These are phyloP conservation scores for Rhodotorula sp. DNA, from an alignment of 1,284 basidiomycete genomes.

Conservation along the genomic window DNA sequence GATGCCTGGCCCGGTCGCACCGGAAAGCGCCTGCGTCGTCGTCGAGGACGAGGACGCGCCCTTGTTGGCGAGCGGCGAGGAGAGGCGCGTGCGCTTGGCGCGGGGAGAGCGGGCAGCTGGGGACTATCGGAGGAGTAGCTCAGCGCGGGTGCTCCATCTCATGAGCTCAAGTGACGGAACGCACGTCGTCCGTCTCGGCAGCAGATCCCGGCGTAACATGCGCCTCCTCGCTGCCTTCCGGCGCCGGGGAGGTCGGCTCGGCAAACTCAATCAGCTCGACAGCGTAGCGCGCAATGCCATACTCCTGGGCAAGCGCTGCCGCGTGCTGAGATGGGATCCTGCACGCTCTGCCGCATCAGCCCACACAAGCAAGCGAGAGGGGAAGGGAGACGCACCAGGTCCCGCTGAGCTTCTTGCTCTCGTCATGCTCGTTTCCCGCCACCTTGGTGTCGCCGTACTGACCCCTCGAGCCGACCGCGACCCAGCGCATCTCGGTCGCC, in stretches of 20 bases:
- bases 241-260: background rate
- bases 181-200: slow-evolving; percentile 22
- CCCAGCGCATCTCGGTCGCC: slow-evolving; percentile 77
- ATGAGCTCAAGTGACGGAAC: background rate
- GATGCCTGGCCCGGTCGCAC: slow-evolving; percentile 39
- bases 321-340: slow-evolving; percentile 44
- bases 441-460: slow-evolving; percentile 40
- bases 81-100: slow-evolving; percentile 37
- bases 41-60: background rate
- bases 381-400: slow-evolving; percentile 36
- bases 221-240: background rate
- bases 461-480: slow-evolving; percentile 30
- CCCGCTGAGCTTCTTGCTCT: slow-evolving; percentile 42
- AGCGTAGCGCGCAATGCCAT: slow-evolving; percentile 41
- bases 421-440: slow-evolving; percentile 41
- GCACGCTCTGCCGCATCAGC: background rate
- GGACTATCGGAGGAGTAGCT: slow-evolving; percentile 7
- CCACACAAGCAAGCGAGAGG: too few species aligned
- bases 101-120: slow-evolving; percentile 36
- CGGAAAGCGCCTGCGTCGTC: slow-evolving; percentile 23
- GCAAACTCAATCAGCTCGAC: slow-evolving; percentile 37
- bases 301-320: slow-evolving; percentile 40
- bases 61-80: slow-evolving; percentile 31
- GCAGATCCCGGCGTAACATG: slow-evolving; percentile 6
- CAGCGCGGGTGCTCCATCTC: accelerated